Conservation (phyloP, 306 rosid species). For the Luffa aegyptiaca region DNA sequence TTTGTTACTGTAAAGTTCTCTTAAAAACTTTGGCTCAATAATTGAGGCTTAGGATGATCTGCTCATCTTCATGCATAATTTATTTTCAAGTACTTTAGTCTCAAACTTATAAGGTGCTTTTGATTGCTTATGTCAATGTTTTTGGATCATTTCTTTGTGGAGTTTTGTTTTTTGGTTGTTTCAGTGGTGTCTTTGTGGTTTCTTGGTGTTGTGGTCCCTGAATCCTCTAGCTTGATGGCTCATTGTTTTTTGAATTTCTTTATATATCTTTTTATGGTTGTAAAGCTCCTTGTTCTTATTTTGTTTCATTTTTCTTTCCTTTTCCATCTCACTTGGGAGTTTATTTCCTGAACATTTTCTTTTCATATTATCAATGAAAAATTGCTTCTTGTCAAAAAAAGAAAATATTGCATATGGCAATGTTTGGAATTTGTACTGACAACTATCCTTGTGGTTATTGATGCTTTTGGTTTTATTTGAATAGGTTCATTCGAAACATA, state of each 20-base stretch:
- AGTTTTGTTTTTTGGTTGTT: neutral
- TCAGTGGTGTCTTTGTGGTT: neutral
- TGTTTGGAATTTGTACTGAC: neutral
- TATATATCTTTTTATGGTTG: neutral
- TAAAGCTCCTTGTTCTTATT: neutral
- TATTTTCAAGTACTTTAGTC: neutral
- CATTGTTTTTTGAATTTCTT: neutral
- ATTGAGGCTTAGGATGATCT: neutral
- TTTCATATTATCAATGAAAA: neutral
- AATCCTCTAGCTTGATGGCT: neutral
- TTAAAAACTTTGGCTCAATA: neutral
- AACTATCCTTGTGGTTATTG: neutral
- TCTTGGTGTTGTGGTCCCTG: neutral
- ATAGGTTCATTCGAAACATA: conserved; percentile 71
- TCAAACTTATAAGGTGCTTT: neutral
- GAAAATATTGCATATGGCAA: neutral
- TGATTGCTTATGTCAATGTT: neutral
- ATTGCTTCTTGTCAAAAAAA: neutral
- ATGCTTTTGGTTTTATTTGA: conserved; percentile 9
- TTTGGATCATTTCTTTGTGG: neutral
- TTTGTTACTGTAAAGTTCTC: conserved; percentile 36
- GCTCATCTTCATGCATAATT: neutral
- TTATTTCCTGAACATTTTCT: neutral
- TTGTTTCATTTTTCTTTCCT: neutral
- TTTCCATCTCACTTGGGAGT: neutral